A percentile compares a stretch with the other conserved stretches of the same genome.
These are phyloP conservation scores for Neofusicoccum kwambonambiense DNA, from an alignment of 2,329 filamentous ascomycete genomes.

Conservation along the genomic window DNA sequence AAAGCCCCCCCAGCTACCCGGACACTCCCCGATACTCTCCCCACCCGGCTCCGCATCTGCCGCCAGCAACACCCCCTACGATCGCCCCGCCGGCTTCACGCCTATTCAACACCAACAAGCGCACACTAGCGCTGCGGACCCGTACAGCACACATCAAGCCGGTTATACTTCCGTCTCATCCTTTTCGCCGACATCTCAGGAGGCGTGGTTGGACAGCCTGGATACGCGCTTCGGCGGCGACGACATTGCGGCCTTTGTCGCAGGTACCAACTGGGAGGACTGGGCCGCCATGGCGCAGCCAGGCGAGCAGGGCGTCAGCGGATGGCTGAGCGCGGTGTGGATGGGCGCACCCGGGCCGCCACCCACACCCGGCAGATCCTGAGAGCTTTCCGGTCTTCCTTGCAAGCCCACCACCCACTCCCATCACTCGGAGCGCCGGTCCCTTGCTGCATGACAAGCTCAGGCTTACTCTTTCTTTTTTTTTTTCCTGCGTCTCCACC, in stretches of 20 bases:
- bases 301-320: slow-evolving; percentile 18
- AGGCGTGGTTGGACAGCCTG: slow-evolving; percentile 36
- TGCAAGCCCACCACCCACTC: not conserved
- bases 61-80: slow-evolving; percentile 14
- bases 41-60: slow-evolving; percentile 17
- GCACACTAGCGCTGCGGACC: not conserved
- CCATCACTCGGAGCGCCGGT: not conserved
- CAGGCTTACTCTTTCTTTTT: not conserved
- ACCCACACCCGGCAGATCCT: slow-evolving; percentile 9
- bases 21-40: slow-evolving; percentile 13
- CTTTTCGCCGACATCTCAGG: slow-evolving; percentile 18
- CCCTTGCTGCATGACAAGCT: not conserved
- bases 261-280: slow-evolving; percentile 35
- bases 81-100: slow-evolving; percentile 12
- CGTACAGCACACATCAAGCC: slow-evolving; percentile 10
- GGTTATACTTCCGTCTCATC: not conserved
- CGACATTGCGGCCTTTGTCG: slow-evolving; percentile 41
- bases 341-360: slow-evolving; percentile 11
- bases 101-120: slow-evolving; percentile 14
- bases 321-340: slow-evolving; percentile 33
- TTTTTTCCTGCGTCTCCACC: not conserved
- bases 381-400: not conserved
- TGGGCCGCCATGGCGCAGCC: slow-evolving; percentile 26
- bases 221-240: slow-evolving; percentile 40
- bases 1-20: slow-evolving; percentile 9